Evolutionary conservation across 2,329 filamentous ascomycete species (phyloP), one percentile per base, ranked within the genome.

Genomic region (Ampelomyces quisqualis): DNA sequence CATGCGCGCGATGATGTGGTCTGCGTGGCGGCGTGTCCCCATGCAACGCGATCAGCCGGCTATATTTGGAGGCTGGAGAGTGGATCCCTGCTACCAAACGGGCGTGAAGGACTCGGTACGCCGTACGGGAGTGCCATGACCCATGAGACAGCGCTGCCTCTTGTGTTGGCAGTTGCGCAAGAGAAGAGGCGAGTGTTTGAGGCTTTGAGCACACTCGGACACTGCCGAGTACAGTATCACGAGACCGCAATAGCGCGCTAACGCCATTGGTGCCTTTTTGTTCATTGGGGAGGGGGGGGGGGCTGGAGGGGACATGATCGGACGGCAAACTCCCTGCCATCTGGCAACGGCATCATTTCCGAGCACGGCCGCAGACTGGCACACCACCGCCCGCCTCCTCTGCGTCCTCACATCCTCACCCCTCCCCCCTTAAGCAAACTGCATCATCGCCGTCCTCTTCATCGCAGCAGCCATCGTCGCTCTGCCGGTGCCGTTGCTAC

Each of bases 11-110:
- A 46, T 40, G 43, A 37, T 40, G 45, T 36, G 32, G 28, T 33
- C 32, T 31, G 35, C 35, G 35, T 31, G 28, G 26, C 32, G 23
- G 35, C 35, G 35, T 31, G 27, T 38, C 17, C 34, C 19, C 19
- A 17, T n/a, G 13, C 14, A 34, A 18, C 19, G 24, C 34, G 43
- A 33, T 42, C 32, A 39, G 32, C 39, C 23, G 13, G 40, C 48
- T 49, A 54, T 45, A 37, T 54, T 51, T 51, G 45, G 48, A 46
- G 43, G 38, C 29, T 27, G 29, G 41, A 37, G 35, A 46, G 43
- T 35, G 43, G 43, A 29, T 15, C 27, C 14, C 11, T 13, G 13
- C 27, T 13, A 13, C 7, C 11, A 29, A 29, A 3, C 27, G 15
- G 14, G 11, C n/a, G 27, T 29, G n/a, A 24, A 24, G 22, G n/a